phyloP scores from a whole-genome alignment of 805 yeast species.

The Isabelozyma heimii region DNA sequence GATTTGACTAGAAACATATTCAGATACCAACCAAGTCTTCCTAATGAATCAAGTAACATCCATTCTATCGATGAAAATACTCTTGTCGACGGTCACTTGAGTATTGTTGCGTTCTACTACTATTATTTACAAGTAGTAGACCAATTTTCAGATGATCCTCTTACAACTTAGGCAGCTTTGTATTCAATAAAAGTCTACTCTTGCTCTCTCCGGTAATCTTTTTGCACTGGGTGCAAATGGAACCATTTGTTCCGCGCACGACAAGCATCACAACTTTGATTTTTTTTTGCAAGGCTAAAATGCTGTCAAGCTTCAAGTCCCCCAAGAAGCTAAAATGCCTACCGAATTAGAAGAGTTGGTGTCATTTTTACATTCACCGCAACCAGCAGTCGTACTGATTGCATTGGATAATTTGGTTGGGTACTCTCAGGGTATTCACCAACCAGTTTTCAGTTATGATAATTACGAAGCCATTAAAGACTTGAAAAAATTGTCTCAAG shows the following conservation, averaged over 20 bases:
- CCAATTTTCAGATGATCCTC: constrained; percentile 9
- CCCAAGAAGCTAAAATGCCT: constrained; percentile 31
- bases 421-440: constrained; percentile 69
- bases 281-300: background rate
- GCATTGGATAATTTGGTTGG: constrained; percentile 85
- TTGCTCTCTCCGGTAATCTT: too few relatives aligned
- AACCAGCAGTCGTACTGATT: constrained; percentile 74
- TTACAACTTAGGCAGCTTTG: too few relatives aligned
- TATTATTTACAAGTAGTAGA: constrained; percentile 33
- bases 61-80: constrained; percentile 37
- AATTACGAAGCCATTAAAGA: constrained; percentile 70
- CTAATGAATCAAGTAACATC: constrained; percentile 14
- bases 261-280: background rate
- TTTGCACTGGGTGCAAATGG: background rate
- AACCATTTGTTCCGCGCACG: background rate
- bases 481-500: constrained; percentile 57
- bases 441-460: constrained; percentile 64
- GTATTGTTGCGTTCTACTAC: constrained; percentile 36
- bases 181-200: too few relatives aligned
- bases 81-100: constrained; percentile 29
- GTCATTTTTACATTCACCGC: constrained; percentile 76
- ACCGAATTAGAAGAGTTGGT: constrained; percentile 57
- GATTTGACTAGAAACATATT: constrained; percentile 35
- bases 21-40: constrained; percentile 29
- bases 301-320: background rate